A percentile compares a stretch with the other conserved stretches of the same genome.
Evolutionary conservation across 805 yeast genomes (phyloP).

Genomic region (Saccharomycopsis sp.): DNA sequence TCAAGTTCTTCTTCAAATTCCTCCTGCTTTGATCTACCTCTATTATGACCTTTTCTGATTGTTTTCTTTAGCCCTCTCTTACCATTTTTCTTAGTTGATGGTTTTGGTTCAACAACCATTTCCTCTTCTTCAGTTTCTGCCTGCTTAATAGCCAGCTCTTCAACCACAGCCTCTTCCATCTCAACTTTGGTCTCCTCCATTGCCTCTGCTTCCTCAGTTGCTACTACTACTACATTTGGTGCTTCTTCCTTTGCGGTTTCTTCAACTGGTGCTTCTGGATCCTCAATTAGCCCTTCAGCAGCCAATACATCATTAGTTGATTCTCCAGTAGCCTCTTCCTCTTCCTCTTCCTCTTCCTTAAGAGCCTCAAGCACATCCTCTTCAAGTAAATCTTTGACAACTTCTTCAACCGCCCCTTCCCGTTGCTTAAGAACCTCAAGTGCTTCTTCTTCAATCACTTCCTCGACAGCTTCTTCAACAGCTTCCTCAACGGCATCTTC

Average conservation of each 20-base stretch:
- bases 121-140: not conserved
- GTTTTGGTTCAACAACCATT: not conserved
- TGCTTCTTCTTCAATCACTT: not conserved
- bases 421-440: not conserved
- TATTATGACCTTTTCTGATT: not conserved
- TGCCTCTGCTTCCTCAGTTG: not conserved
- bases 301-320: not conserved
- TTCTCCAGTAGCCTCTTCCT: not conserved
- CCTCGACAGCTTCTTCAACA: not conserved
- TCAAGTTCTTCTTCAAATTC: not conserved
- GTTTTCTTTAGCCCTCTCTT: not conserved
- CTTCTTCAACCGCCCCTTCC: conserved; percentile 1
- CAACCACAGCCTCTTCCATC: not conserved
- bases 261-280: not conserved
- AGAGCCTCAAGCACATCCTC: not conserved
- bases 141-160: not conserved
- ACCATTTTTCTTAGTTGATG: not conserved
- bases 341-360: not conserved
- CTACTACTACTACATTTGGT: conserved; percentile 1
- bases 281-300: not conserved
- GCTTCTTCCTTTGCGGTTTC: conserved; percentile 1
- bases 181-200: not conserved
- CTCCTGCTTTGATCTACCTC: not conserved
- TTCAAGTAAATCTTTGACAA: not conserved
- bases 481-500: conserved; percentile 1